phyloP scores from a whole-genome alignment of 805 yeast genomes.

The Ogataea chonburiensis region DNA sequence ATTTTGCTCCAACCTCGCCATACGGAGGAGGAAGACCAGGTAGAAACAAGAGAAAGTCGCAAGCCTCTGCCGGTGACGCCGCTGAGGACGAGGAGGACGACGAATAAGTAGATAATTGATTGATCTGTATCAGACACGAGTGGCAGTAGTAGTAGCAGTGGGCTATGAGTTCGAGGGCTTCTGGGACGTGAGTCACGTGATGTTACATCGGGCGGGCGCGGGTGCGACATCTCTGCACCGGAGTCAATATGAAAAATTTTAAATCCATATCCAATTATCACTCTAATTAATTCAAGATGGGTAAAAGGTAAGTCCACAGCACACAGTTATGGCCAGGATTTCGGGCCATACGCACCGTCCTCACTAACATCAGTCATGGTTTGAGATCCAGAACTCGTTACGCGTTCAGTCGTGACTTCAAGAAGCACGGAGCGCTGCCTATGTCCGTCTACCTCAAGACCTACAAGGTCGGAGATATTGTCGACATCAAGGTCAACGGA shows the following conservation, averaged over 20 bases:
- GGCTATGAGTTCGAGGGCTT: neutral
- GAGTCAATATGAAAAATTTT: constrained; percentile 7
- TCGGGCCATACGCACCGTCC: neutral
- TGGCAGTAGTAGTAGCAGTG: too few relatives aligned
- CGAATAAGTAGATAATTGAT: constrained; percentile 44
- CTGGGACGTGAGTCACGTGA: constrained; percentile 13
- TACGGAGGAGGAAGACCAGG: constrained; percentile 99
- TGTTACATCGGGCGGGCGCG: constrained; percentile 3
- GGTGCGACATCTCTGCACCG: constrained; percentile 9
- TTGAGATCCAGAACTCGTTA: constrained; percentile 99
- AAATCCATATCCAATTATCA: constrained; percentile 5
- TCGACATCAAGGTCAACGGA: constrained; percentile 99
- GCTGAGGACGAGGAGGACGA: constrained; percentile 55
- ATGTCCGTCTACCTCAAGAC: constrained; percentile 95
- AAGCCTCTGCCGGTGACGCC: constrained; percentile 59
- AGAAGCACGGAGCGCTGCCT: constrained; percentile 92
- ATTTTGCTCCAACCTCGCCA: constrained; percentile 98
- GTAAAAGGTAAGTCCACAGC: constrained; percentile 44
- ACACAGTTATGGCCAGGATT: constrained; percentile 93
- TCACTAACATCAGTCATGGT: constrained; percentile 68
- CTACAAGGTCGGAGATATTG: constrained; percentile 99
- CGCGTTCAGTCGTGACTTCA: constrained; percentile 99
- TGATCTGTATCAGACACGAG: constrained; percentile 4
- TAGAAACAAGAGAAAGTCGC: constrained; percentile 97
- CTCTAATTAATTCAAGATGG: constrained; percentile 40